Evolutionary conservation across 2,329 filamentous ascomycete species (phyloP).

Genomic region (Microdochium nivale): DNA sequence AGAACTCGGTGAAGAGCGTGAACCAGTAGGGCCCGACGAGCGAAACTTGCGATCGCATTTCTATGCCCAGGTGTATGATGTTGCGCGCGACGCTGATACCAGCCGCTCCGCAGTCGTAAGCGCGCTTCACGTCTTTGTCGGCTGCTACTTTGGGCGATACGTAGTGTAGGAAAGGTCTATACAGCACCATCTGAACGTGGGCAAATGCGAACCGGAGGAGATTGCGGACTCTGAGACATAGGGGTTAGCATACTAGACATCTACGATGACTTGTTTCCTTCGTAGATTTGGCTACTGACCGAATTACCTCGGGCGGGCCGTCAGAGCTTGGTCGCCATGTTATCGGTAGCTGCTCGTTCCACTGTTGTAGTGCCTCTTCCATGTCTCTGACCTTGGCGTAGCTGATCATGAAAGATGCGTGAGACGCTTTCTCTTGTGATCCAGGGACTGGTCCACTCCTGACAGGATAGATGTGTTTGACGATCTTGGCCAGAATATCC

Average conservation of each 20-base stretch:
- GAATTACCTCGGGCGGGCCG: conserved; percentile 62
- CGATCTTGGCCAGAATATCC: conserved; percentile 54
- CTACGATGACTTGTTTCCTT: too few relatives aligned
- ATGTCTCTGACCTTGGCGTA: conserved; percentile 56
- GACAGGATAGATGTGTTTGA: conserved; percentile 57
- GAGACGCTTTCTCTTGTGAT: conserved; percentile 23
- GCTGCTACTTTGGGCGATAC: conserved; percentile 56
- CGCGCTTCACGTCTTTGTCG: conserved; percentile 55
- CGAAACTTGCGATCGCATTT: conserved; percentile 66
- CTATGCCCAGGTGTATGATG: conserved; percentile 70
- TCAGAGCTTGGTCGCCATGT: conserved; percentile 74
- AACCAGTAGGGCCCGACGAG: conserved; percentile 84
- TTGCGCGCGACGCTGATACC: conserved; percentile 58
- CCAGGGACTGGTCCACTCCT: conserved; percentile 27
- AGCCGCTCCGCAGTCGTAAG: conserved; percentile 63
- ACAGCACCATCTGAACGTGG: conserved; percentile 75
- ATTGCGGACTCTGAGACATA: conserved; percentile 50
- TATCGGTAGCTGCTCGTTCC: conserved; percentile 61
- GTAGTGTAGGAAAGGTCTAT: conserved; percentile 77
- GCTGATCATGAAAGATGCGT: conserved; percentile 52
- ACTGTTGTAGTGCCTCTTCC: conserved; percentile 53
- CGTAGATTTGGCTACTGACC: conserved; percentile 41
- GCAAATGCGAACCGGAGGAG: conserved; percentile 72
- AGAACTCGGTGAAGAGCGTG: conserved; percentile 76
- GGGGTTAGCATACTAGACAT: not conserved